Evolutionary conservation across 2,329 filamentous ascomycete species (phyloP), one percentile per base, ranked within the genome.

Genomic region (Cordyceps militaris): DNA sequence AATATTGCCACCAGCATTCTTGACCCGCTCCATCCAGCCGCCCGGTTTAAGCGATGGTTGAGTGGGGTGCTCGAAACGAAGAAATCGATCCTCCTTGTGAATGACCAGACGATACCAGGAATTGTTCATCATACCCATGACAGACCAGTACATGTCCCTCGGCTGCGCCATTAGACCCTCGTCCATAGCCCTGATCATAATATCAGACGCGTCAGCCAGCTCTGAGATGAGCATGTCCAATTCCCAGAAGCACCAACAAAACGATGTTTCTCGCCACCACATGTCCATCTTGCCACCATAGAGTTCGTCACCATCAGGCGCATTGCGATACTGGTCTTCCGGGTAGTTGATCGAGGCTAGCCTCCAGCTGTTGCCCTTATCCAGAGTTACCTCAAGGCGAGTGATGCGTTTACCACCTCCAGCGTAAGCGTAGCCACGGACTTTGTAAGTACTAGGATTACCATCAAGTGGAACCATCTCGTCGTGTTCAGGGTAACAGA

Each of bases 101-200:
- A 97, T 88, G 2, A 85, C 83, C 1, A 97, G 81, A 4, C 92
- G 81, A 70, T 87, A 97, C 92, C 92, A 97, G 0, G 90, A 89
- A 65, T 96, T 96, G 73, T 96, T 96, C 92, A 97, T 96, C 92
- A 97, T 97, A 0, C 92, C 91, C 36, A 96, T 75, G 2, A 96
- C 91, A 59, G 85, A 91, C 92, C 92, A 97, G 73, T 96, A 96
- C 89, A 96, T 94, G 66, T 96, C 91, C 60, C 89, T 81, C 3
- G 92, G 92, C 69, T 96, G 91, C 0, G 89, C 76, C 71, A 88
- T 89, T 83, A 96, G 87, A 56, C 86, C 82, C 63, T 96, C 92
- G 64, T 97, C 92, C 90, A 96, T 96, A 3, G 87, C 87, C 42
- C 92, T 81, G 6, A 96, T 85, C 66, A 95, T 79, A 34, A 97